Evolutionary conservation across 768 basidiomycete species (phyloP).

Genomic region (Coprinopsis cinerea): DNA sequence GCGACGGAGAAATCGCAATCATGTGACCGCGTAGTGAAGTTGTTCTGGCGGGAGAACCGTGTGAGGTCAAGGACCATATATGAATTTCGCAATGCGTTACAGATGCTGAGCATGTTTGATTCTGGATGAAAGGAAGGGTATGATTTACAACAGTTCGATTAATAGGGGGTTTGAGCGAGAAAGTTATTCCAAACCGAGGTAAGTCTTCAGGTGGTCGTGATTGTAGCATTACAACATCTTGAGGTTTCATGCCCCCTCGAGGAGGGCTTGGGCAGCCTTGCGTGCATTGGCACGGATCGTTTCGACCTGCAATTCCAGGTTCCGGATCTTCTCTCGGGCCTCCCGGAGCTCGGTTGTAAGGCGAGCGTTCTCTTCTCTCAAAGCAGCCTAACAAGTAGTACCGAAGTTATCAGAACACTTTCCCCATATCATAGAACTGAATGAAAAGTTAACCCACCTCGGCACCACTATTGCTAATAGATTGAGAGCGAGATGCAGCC

Average conservation of each 20-base stretch:
- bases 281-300: slow-evolving; percentile 66
- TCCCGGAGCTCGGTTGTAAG: slow-evolving; percentile 68
- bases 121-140: not conserved
- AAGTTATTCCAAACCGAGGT: not conserved
- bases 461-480: slow-evolving; percentile 1
- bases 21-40: not conserved
- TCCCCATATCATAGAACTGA: not conserved
- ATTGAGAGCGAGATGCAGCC: slow-evolving; percentile 17
- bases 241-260: slow-evolving; percentile 21
- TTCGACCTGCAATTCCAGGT: slow-evolving; percentile 80
- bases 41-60: not conserved
- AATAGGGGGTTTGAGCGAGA: not conserved
- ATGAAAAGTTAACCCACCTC: slow-evolving; percentile 6
- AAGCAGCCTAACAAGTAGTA: slow-evolving; percentile 13
- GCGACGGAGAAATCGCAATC: not conserved
- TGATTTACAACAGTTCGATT: not conserved
- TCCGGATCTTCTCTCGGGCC: slow-evolving; percentile 74
- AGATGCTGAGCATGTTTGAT: not conserved
- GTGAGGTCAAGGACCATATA: too few species aligned
- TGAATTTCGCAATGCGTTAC: not conserved
- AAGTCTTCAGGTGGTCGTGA: not conserved
- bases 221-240: not conserved
- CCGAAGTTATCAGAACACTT: not conserved
- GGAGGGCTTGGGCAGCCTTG: slow-evolving; percentile 64
- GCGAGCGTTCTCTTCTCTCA: slow-evolving; percentile 55